phyloP scores from a whole-genome alignment of 495 filamentous ascomycete genomes.

The Tuber brumale region DNA sequence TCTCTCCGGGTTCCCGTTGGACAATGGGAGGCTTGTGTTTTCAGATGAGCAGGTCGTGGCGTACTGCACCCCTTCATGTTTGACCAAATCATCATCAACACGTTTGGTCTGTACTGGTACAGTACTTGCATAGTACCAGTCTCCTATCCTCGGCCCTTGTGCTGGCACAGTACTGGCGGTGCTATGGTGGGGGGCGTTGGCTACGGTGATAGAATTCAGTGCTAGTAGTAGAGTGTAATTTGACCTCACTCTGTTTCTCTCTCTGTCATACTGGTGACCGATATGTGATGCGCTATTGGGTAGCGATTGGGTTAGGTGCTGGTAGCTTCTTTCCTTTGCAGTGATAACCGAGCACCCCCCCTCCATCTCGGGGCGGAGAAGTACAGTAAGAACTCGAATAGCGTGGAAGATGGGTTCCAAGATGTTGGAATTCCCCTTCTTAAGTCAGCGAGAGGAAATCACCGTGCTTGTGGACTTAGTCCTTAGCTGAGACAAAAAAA shows the following conservation, averaged over 20 bases:
- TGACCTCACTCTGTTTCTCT: not conserved
- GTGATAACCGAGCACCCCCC: not conserved
- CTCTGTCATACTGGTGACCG: not conserved
- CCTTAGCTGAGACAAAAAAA: not conserved
- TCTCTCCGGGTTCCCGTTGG: too few relatives aligned
- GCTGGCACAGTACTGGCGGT: too few relatives aligned
- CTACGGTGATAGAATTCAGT: not conserved
- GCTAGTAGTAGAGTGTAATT: not conserved
- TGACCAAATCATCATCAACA: too few relatives aligned
- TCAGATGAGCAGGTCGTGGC: too few relatives aligned
- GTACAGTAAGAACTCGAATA: not conserved
- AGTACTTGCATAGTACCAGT: too few relatives aligned
- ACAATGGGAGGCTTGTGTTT: too few relatives aligned
- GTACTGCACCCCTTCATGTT: too few relatives aligned
- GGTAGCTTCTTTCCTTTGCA: not conserved
- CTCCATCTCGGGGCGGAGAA: not conserved
- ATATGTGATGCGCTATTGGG: not conserved
- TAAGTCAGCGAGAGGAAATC: not conserved
- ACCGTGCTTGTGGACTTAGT: not conserved
- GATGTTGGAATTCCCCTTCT: not conserved
- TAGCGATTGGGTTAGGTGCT: not conserved
- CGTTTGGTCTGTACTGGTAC: too few relatives aligned
- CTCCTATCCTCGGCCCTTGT: too few relatives aligned
- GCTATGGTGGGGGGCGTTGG: too few relatives aligned
- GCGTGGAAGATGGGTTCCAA: not conserved